Evolutionary conservation across 2,329 filamentous ascomycete genomes (phyloP), one percentile per base, ranked within the genome.

Genomic region (Pseudonectria buxi): DNA sequence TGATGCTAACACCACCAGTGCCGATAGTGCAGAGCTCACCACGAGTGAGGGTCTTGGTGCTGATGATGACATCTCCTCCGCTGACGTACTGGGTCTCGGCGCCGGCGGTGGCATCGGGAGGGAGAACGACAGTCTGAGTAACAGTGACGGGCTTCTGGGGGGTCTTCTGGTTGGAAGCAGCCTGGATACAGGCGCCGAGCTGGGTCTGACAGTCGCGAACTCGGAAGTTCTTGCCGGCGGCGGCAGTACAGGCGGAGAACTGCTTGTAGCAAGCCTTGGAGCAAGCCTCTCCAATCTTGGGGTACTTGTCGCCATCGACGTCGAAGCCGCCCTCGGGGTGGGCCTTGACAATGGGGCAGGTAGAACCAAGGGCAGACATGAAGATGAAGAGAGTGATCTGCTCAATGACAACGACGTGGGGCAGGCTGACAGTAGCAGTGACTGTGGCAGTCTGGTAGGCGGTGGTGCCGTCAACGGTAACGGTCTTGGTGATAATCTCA

Each of bases 41-140:
- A 18, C 49, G 50, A 36, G 50, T 53, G 30, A 53, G 47, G 15
- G 46, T 54, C 15, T 42, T 47, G 27, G 47, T 52, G 26, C 40
- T 45, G 39, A 53, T 50, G 30, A 53, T 49, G 34, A 40, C 41
- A 14, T 41, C 43, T 10, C 47, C 50, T 12, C 36, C 35, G 27
- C 42, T 45, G 22, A 52, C 41, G 32, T 37, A 39, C n/a, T 45
- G 33, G 36, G 34, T 28, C 26, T 39, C 38, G 22, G 34, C 37
- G 13, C 40, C 40, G 14, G 40, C 29, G 12, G 40, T 37, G 7
- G 50, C 50, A 33, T 52, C 51, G 29, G 50, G 41, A 15, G 51
- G 51, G 15, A 54, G 47, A 31, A 53, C 27, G 22, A 54, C 35
- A n/a, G 37, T 43, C 14, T 50, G 49, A n/a, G 47, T 54, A 34